Percentiles rank a stretch among this genome's conserved stretches.
These are phyloP conservation scores for Pleurozium schreberi DNA, from an alignment of 225 moss, liverwort and hornwort genomes.

Conservation along the genomic window DNA sequence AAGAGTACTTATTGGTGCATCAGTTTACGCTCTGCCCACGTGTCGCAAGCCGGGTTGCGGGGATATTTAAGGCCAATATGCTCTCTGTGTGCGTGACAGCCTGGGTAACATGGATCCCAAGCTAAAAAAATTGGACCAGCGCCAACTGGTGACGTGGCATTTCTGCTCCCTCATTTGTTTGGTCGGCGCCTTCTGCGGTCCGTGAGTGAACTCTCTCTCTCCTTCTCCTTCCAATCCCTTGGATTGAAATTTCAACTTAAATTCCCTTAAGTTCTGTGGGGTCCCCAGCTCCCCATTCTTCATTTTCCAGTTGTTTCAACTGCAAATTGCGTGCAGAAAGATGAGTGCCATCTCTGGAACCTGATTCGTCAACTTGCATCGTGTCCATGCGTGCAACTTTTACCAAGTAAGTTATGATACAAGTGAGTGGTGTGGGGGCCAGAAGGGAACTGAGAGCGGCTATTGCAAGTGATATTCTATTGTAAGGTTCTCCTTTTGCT, in stretches of 20 bases:
- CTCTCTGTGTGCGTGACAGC: neutral
- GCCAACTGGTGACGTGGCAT: neutral
- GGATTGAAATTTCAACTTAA: neutral
- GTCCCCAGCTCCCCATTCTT: neutral
- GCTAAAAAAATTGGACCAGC: neutral
- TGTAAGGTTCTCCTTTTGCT: neutral
- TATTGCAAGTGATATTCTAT: neutral
- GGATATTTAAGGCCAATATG: slow-evolving; percentile 1
- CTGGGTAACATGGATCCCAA: neutral
- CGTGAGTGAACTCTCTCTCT: neutral
- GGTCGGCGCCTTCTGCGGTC: neutral
- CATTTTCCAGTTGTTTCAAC: neutral
- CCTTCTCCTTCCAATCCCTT: no score
- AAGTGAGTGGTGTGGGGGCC: no score
- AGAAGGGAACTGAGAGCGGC: no score
- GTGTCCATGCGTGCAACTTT: slow-evolving; percentile 18
- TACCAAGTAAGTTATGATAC: neutral
- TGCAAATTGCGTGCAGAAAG: neutral
- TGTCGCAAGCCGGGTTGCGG: neutral
- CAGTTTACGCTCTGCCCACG: neutral
- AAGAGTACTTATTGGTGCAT: neutral
- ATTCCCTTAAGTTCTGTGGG: no score
- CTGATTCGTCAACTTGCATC: slow-evolving; percentile 17
- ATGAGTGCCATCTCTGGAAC: neutral
- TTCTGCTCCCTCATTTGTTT: neutral